Evolutionary conservation across 2,329 filamentous ascomycete species (phyloP).

Genomic region (Beauveria sp.): DNA sequence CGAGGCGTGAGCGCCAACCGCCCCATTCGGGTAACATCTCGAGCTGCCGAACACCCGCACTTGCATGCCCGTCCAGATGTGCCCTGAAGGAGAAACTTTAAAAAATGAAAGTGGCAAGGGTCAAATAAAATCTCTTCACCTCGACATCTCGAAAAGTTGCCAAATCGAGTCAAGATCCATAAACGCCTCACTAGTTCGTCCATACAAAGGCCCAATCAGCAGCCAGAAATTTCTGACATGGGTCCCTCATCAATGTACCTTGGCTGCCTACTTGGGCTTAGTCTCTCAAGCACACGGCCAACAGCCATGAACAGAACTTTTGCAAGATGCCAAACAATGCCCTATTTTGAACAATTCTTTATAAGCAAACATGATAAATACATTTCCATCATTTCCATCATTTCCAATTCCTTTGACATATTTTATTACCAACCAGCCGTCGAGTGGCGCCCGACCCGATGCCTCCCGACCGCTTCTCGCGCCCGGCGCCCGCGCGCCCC

Average conservation of each 20-base stretch:
- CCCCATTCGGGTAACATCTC: not conserved
- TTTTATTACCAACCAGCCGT: no score
- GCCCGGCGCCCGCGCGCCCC: not conserved
- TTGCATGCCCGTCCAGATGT: not conserved
- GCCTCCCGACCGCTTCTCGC: not conserved
- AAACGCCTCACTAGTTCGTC: no score
- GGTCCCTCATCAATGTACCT: constrained; percentile 1
- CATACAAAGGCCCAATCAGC: not conserved
- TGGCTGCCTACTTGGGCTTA: constrained; percentile 10
- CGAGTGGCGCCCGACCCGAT: not conserved
- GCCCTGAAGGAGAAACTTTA: not conserved
- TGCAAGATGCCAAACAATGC: not conserved
- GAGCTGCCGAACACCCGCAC: not conserved
- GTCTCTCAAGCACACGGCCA: not conserved
- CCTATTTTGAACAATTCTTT: not conserved
- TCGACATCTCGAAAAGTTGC: constrained; percentile 6
- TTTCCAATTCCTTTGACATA: no score
- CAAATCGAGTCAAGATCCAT: constrained; percentile 7
- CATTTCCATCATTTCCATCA: not conserved
- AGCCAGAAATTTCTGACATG: not conserved
- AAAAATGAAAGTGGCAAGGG: not conserved
- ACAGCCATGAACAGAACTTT: not conserved
- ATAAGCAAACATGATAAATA: not conserved
- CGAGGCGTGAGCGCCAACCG: constrained; percentile 6
- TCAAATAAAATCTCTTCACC: not conserved